These are phyloP conservation scores for Geotrichum australiense DNA, from an alignment of 1,139 yeast species.

Conservation along the genomic window DNA sequence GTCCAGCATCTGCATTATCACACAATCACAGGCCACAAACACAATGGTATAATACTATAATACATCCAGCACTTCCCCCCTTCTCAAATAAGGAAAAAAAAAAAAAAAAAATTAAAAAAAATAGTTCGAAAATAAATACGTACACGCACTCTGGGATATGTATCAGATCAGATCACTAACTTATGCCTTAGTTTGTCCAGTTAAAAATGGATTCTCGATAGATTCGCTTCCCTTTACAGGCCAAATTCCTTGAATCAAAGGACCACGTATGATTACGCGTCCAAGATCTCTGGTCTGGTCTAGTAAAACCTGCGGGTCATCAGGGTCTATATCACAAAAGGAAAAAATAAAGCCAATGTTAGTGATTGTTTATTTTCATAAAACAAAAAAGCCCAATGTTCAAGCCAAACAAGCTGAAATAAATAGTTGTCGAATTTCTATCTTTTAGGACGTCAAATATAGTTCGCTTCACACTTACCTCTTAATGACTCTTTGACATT, in stretches of 20 bases:
- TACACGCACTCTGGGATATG: too few species aligned
- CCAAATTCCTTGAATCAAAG: conserved; percentile 69
- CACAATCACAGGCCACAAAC: too few species aligned
- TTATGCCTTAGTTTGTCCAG: too few species aligned
- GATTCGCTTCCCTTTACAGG: conserved; percentile 79
- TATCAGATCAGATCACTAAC: too few species aligned
- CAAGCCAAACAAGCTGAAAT: not conserved
- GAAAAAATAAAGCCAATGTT: not conserved
- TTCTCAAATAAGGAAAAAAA: too few species aligned
- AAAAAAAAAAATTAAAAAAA: too few species aligned
- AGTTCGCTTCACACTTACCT: too few species aligned
- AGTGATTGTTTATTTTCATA: not conserved
- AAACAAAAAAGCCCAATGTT: not conserved
- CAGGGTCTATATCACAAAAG: conserved; percentile 48
- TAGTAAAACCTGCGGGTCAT: conserved; percentile 46
- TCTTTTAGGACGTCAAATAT: not conserved
- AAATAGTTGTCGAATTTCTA: not conserved
- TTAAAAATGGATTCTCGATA: conserved; percentile 62
- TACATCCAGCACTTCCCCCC: too few species aligned
- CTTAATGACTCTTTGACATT: conserved; percentile 55
- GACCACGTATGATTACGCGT: conserved; percentile 80
- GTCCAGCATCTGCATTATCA: too few species aligned
- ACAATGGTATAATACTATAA: too few species aligned
- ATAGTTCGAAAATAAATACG: too few species aligned
- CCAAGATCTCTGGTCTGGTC: conserved; percentile 59